Percentiles rank a stretch among this genome's conserved stretches.
phyloP scores from a whole-genome alignment of 2,329 filamentous ascomycete genomes.

The Fonsecaea monophora region DNA sequence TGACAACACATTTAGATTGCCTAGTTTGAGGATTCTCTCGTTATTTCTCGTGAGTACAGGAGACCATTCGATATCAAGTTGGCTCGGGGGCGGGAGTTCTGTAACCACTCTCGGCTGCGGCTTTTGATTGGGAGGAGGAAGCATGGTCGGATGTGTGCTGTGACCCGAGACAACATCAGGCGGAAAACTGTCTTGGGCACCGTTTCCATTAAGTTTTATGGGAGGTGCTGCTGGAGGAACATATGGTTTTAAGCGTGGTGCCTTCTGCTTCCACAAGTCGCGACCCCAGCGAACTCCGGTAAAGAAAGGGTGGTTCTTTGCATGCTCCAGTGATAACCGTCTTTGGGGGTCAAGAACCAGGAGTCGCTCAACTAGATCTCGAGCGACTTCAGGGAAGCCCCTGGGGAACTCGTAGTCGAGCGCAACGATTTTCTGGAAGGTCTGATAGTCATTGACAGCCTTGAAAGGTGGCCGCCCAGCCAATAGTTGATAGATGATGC shows the following conservation, averaged over 20 bases:
- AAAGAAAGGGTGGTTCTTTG: slow-evolving; percentile 96
- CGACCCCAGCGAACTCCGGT: slow-evolving; percentile 84
- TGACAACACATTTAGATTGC: slow-evolving; percentile 84
- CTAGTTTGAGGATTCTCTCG: slow-evolving; percentile 91
- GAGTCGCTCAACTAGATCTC: slow-evolving; percentile 87
- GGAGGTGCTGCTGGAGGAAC: slow-evolving; percentile 77
- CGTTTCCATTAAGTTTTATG: slow-evolving; percentile 72
- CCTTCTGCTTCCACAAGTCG: slow-evolving; percentile 85
- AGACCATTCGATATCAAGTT: slow-evolving; percentile 98
- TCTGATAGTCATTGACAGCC: slow-evolving; percentile 91
- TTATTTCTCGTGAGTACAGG: slow-evolving; percentile 89
- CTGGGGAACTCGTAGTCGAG: slow-evolving; percentile 92
- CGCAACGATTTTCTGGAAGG: slow-evolving; percentile 96
- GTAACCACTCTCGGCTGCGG: slow-evolving; percentile 84
- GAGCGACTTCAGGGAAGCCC: slow-evolving; percentile 84
- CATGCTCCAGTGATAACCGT: slow-evolving; percentile 89
- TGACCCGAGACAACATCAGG: slow-evolving; percentile 51
- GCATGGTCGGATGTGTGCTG: slow-evolving; percentile 46
- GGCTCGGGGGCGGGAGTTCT: slow-evolving; percentile 92
- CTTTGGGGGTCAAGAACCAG: slow-evolving; percentile 86
- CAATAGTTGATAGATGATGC: slow-evolving; percentile 94
- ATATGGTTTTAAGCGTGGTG: slow-evolving; percentile 84
- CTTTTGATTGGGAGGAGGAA: slow-evolving; percentile 53
- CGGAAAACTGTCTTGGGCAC: slow-evolving; percentile 50
- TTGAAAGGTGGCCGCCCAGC: slow-evolving; percentile 98